Base-by-base conservation (phyloP, 352 stramenopile genomes). In the Pythium angustatum region DNA sequence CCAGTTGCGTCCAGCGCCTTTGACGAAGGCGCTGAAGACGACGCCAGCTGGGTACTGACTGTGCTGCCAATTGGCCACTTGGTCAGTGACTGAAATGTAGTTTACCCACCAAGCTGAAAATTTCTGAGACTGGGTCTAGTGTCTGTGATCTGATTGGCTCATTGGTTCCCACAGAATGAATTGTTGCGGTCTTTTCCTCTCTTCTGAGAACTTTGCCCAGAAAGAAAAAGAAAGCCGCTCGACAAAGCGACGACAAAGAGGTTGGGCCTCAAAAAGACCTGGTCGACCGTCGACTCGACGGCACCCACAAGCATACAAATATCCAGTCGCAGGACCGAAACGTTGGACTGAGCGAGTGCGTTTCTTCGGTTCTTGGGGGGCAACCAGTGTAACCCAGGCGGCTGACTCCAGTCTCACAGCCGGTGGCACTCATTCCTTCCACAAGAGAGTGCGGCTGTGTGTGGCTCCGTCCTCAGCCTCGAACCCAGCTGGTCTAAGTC, bases 191-290 rank as follows among this genome's bases (percentile, higher is more conserved):
- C 38, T 58, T 30, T 44, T 43, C 27, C 44, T 52, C 38, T 54
- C 64, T 72, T 72, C 64, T 48, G 34, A 64, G 64, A 72, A 72
- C 26, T 60, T 66, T 72, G 64, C 51, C 38, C 45, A 53, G 53
- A 72, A 67, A 62, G 48, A 66, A 72, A 72, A 67, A 58, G 48
- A 66, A 72, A 72, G 64, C 52, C 56, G 61, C 17, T 49, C 34
- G 38, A 64, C 62, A 63, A 71, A 64, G 50, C 57, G 31, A 71
- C 63, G 49, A 70, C 51, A 43, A 48, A 34, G 22, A 33, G 38
- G 58, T 64, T 49, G 41, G 57, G 57, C 45, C 26, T 30, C 21
- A 9, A 45, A 41, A 56, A 19, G 28, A 7, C 49, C 27, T 47
- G 40, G 8, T 17, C 26, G 10, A 57, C 3, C 5, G 2, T 31